Conservation (phyloP, 2,329 filamentous ascomycete species). For the Xylariaceae sp. region DNA sequence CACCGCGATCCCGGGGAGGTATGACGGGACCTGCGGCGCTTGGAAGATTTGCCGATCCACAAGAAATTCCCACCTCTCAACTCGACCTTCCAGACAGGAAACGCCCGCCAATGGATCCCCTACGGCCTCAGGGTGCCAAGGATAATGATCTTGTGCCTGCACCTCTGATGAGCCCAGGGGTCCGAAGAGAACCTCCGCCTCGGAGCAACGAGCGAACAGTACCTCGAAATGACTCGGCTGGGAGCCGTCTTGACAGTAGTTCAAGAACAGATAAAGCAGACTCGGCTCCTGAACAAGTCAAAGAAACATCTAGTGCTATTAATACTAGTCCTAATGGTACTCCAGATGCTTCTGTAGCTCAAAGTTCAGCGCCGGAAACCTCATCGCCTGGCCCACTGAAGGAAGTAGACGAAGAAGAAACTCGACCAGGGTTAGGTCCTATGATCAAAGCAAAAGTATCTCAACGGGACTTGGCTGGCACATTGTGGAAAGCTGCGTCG, state of each 20-base stretch:
- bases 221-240: slow-evolving; percentile 52
- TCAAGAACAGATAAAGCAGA: slow-evolving; percentile 46
- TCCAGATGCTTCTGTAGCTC: slow-evolving; percentile 30
- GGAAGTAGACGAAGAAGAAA: slow-evolving; percentile 43
- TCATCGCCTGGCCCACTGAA: slow-evolving; percentile 40
- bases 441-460: slow-evolving; percentile 87
- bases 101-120: slow-evolving; percentile 70
- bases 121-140: slow-evolving; percentile 54
- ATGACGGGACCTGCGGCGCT: slow-evolving; percentile 49
- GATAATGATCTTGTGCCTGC: slow-evolving; percentile 65
- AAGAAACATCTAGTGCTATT: slow-evolving; percentile 20
- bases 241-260: slow-evolving; percentile 42
- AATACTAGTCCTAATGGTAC: slow-evolving; percentile 28
- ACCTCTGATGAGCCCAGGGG: slow-evolving; percentile 60
- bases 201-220: slow-evolving; percentile 58
- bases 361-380: slow-evolving; percentile 39
- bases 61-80: slow-evolving; percentile 42
- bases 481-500: slow-evolving; percentile 80
- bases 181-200: slow-evolving; percentile 58
- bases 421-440: slow-evolving; percentile 80
- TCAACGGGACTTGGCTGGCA: slow-evolving; percentile 74
- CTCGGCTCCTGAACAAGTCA: slow-evolving; percentile 26
- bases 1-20: slow-evolving; percentile 62
- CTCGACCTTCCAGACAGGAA: slow-evolving; percentile 67
- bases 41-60: slow-evolving; percentile 49